These are phyloP conservation scores for Exserohilum turcica DNA, from an alignment of 2,329 filamentous ascomycete genomes.

Conservation along the genomic window DNA sequence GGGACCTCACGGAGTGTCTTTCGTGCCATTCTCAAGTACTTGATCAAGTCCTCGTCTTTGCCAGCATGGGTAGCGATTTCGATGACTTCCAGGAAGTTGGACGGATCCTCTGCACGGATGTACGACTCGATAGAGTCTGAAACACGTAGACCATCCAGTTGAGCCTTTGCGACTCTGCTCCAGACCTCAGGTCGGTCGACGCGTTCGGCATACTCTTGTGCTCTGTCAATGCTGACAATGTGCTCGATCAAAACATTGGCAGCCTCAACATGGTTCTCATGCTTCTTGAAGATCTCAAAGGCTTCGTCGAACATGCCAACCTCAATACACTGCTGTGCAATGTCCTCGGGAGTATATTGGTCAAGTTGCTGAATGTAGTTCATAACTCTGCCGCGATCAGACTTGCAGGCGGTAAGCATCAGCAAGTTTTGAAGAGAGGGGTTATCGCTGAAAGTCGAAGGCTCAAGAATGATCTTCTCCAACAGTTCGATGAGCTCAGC, in stretches of 20 bases:
- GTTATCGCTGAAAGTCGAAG: slow-evolving; percentile 98
- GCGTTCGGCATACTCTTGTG: slow-evolving; percentile 92
- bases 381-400: slow-evolving; percentile 92
- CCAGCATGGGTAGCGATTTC: slow-evolving; percentile 93
- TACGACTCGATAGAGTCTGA: slow-evolving; percentile 95
- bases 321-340: slow-evolving; percentile 89
- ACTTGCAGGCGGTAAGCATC: slow-evolving; percentile 94
- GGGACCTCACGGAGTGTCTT: slow-evolving; percentile 93
- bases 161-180: slow-evolving; percentile 98
- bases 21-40: slow-evolving; percentile 94
- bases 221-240: slow-evolving; percentile 96
- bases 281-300: slow-evolving; percentile 99
- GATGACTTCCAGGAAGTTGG: slow-evolving; percentile 94
- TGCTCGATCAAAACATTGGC: slow-evolving; percentile 93
- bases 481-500: slow-evolving; percentile 94
- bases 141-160: slow-evolving; percentile 92
- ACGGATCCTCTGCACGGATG: slow-evolving; percentile 90
- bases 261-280: slow-evolving; percentile 83
- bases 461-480: slow-evolving; percentile 99
- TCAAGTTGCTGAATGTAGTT: slow-evolving; percentile 93
- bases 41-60: slow-evolving; percentile 97
- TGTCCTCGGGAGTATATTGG: slow-evolving; percentile 88
- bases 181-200: slow-evolving; percentile 94
- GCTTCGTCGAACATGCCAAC: slow-evolving; percentile 96
- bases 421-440: slow-evolving; percentile 93